These are phyloP conservation scores for Emmonsia crescens DNA, from an alignment of 2,329 filamentous ascomycete genomes.

Conservation along the genomic window DNA sequence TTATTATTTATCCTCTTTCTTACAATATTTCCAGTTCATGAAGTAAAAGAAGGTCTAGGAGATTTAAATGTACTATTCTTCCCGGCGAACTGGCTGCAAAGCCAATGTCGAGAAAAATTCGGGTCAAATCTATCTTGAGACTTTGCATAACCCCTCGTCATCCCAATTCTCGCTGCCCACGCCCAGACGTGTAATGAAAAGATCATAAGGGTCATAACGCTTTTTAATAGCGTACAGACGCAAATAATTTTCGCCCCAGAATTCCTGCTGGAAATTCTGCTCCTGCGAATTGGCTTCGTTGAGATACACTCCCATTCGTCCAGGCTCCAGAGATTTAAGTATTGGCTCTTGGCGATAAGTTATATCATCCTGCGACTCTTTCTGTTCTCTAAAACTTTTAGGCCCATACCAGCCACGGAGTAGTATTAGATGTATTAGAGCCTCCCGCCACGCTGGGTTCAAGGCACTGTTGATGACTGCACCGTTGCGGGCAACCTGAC, in stretches of 20 bases:
- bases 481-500: constrained; percentile 25
- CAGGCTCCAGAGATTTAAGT: background rate
- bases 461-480: constrained; percentile 25
- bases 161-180: constrained; percentile 39
- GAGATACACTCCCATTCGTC: constrained; percentile 25
- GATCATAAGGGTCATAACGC: constrained; percentile 29
- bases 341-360: background rate
- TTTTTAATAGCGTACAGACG: constrained; percentile 27
- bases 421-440: background rate
- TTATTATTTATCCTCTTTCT: too few relatives aligned
- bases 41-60: too few relatives aligned
- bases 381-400: background rate
- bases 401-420: background rate
- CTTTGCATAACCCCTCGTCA: background rate
- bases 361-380: background rate
- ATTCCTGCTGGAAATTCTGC: constrained; percentile 29
- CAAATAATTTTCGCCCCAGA: constrained; percentile 32
- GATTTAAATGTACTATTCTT: too few relatives aligned
- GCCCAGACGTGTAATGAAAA: constrained; percentile 39
- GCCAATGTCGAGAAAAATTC: background rate
- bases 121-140: background rate
- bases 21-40: too few relatives aligned
- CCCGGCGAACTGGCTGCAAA: background rate
- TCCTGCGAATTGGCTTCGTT: constrained; percentile 30
- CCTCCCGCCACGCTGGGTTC: constrained; percentile 3